Conservation (phyloP, 2,329 filamentous ascomycete genomes). For the Colletotrichum filicis region DNA sequence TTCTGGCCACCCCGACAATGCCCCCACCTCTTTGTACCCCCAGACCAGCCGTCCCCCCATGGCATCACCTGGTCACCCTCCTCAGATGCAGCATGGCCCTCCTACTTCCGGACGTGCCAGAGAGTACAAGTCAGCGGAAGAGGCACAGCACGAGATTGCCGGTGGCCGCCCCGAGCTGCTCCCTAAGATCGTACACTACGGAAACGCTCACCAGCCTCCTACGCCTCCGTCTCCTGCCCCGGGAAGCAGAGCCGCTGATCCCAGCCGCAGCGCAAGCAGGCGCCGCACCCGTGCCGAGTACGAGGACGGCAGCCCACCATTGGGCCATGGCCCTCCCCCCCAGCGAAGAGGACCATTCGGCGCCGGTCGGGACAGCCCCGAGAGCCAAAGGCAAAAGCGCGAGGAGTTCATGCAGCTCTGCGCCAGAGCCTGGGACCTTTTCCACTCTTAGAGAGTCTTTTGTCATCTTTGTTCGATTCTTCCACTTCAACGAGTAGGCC, state of each 20-base stretch:
- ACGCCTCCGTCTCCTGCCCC: constrained; percentile 86
- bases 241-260: constrained; percentile 57
- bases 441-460: constrained; percentile 78
- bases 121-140: constrained; percentile 95
- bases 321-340: constrained; percentile 77
- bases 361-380: constrained; percentile 84
- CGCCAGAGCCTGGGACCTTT: constrained; percentile 93
- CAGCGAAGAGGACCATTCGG: constrained; percentile 78
- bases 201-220: constrained; percentile 85
- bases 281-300: constrained; percentile 90
- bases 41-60: constrained; percentile 71
- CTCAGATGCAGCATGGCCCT: constrained; percentile 51
- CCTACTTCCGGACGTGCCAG: constrained; percentile 74
- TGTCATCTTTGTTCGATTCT: constrained; percentile 38
- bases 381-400: constrained; percentile 86
- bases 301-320: constrained; percentile 88
- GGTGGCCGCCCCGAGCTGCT: constrained; percentile 93
- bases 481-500: neutral
- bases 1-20: constrained; percentile 68
- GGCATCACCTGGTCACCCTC: constrained; percentile 81
- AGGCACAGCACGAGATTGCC: constrained; percentile 89
- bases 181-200: constrained; percentile 95
- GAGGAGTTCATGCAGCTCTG: constrained; percentile 92
- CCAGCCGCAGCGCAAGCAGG: constrained; percentile 71
- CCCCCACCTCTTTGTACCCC: constrained; percentile 64